Percentiles rank a stretch among this genome's conserved stretches.
Evolutionary conservation across 805 yeast genomes (phyloP).

Genomic region (Yarrowia osloensis): DNA sequence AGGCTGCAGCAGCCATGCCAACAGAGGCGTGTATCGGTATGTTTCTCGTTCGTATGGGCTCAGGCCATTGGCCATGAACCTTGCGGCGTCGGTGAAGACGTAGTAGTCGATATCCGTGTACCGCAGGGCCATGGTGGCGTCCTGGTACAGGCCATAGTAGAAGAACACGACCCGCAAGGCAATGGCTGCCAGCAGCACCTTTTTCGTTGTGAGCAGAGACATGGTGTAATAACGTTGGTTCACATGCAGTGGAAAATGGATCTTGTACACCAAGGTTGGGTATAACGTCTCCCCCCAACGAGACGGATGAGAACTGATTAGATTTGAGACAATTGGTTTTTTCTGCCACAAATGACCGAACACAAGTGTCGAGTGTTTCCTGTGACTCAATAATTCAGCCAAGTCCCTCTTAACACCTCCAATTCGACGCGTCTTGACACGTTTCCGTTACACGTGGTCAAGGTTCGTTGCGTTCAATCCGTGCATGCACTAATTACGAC

Average conservation of each 20-base stretch:
- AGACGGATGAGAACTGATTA: not conserved
- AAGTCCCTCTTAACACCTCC: too few relatives aligned
- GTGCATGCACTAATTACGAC: too few relatives aligned
- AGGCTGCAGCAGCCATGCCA: slow-evolving; percentile 82
- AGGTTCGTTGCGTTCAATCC: not conserved
- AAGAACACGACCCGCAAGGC: slow-evolving; percentile 61
- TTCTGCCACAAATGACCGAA: too few relatives aligned
- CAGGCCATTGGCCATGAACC: slow-evolving; percentile 58
- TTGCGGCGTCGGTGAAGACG: slow-evolving; percentile 92
- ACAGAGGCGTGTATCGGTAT: slow-evolving; percentile 87
- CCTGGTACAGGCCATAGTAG: slow-evolving; percentile 83
- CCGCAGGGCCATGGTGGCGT: slow-evolving; percentile 70
- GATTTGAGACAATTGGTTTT: too few relatives aligned
- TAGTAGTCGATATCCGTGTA: slow-evolving; percentile 94
- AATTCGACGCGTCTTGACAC: not conserved
- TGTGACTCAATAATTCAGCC: too few relatives aligned
- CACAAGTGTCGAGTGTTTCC: too few relatives aligned
- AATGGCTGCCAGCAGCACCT: slow-evolving; percentile 39
- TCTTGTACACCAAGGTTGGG: not conserved
- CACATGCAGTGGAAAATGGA: not conserved
- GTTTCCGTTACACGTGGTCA: not conserved
- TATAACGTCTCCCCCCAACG: not conserved
- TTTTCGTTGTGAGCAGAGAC: slow-evolving; percentile 32
- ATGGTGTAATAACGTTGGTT: slow-evolving; percentile 16
- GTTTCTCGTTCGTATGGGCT: slow-evolving; percentile 81